Evolutionary conservation across 2,329 filamentous ascomycete species (phyloP).

Genomic region (Hymenoscyphus occultus): DNA sequence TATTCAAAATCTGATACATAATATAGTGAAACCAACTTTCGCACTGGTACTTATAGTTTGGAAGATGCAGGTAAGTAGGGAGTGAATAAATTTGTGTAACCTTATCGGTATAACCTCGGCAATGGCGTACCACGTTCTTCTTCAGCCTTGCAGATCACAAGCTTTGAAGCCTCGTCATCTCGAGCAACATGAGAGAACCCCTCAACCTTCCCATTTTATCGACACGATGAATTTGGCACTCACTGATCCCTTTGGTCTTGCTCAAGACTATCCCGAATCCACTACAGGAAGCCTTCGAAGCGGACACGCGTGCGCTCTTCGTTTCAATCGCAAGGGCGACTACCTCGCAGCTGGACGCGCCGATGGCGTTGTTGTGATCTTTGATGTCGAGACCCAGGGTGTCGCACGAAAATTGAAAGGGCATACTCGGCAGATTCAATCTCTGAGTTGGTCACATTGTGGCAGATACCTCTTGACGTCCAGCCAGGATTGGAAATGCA

Average conservation of each 20-base stretch:
- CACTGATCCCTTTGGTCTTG: constrained; percentile 67
- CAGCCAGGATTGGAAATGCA: constrained; percentile 94
- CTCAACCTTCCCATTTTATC: neutral
- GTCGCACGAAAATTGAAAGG: constrained; percentile 91
- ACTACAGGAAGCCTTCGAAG: constrained; percentile 82
- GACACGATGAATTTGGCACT: constrained; percentile 66
- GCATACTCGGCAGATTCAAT: constrained; percentile 91
- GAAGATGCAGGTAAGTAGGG: too few relatives aligned
- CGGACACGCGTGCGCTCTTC: constrained; percentile 60
- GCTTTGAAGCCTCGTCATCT: neutral
- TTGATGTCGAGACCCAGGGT: constrained; percentile 96
- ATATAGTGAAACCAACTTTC: too few relatives aligned
- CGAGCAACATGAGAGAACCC: neutral
- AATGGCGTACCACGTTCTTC: neutral
- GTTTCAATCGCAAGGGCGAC: constrained; percentile 93
- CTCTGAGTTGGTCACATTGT: constrained; percentile 89
- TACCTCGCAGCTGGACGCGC: constrained; percentile 91
- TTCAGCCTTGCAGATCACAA: constrained; percentile 2
- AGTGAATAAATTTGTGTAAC: too few relatives aligned
- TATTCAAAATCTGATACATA: too few relatives aligned
- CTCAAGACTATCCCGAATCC: constrained; percentile 84
- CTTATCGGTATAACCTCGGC: neutral
- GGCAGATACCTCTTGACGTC: constrained; percentile 89
- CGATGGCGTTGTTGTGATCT: constrained; percentile 92
- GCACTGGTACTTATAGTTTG: too few relatives aligned